Conservation (phyloP, 306 rosid species). For the Acacia acuminata region DNA sequence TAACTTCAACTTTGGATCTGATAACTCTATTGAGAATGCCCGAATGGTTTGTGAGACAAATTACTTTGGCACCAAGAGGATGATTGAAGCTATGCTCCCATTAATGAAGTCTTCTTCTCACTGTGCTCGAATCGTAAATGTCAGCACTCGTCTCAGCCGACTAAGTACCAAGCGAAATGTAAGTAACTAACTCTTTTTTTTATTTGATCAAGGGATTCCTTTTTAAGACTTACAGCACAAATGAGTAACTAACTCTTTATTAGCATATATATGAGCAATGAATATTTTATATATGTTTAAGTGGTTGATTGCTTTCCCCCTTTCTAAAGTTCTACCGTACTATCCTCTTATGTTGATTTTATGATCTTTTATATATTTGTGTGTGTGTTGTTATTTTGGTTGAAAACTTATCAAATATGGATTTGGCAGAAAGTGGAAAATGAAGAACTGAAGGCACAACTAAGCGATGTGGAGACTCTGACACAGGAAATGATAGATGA, state of each 20-base stretch:
- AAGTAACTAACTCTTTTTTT: slow-evolving; percentile 29
- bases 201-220: too few species aligned
- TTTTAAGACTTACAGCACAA: too few species aligned
- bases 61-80: slow-evolving; percentile 78
- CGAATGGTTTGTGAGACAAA: slow-evolving; percentile 67
- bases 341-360: too few species aligned
- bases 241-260: too few species aligned
- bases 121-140: slow-evolving; percentile 81
- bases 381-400: too few species aligned
- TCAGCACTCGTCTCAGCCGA: slow-evolving; percentile 83
- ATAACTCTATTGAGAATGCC: slow-evolving; percentile 63
- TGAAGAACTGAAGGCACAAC: slow-evolving; percentile 57
- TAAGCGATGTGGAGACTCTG: slow-evolving; percentile 54
- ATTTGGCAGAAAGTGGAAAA: slow-evolving; percentile 70
- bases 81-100: slow-evolving; percentile 85
- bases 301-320: too few species aligned
- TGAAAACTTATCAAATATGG: slow-evolving; percentile 1
- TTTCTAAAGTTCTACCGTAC: too few species aligned
- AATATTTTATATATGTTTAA: too few species aligned
- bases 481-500: slow-evolving; percentile 67
- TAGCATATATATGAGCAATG: neutral
- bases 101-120: slow-evolving; percentile 78
- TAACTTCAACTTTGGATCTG: slow-evolving; percentile 72
- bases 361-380: too few species aligned
- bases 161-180: slow-evolving; percentile 75